Base-by-base conservation (phyloP, 2,329 filamentous ascomycete species). In the Fusarium domesticum region DNA sequence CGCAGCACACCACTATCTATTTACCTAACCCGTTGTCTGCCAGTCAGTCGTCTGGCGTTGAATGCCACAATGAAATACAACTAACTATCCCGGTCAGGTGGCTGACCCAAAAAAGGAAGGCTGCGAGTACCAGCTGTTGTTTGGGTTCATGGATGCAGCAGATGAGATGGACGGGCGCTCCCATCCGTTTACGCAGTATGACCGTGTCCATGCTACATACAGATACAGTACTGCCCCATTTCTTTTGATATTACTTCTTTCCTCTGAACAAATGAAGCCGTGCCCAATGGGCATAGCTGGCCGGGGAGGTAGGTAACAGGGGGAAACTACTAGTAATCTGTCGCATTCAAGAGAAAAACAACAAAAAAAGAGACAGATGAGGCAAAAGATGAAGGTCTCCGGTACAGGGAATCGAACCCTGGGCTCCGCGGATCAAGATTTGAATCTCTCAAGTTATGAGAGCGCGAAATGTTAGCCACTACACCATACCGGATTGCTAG, bases 81-180 rank as follows among this genome's bases (percentile, higher is more conserved):
- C 2, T 12, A 42, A 40, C 39, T 20, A 45, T 37, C 54, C 50
- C 35, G 43, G 48, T 58, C 54, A 59, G 48, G 52, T 59, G 56
- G 52, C 45, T 51, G 54, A 41, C 42, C 52, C 44, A 37, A 47
- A 59, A 56, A 19, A 42, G 56, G 56, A 58, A 58, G 50, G 52
- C 54, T 44, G 47, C 33, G 42, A 48, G 40, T 28, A 35, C 53
- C 40, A 50, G 38, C 45, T 51, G 46, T 53, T 53, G 46, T 46
- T 56, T 47, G 47, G 45, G 52, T 45, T 44, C 43, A 43, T 47
- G 44, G 42, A 45, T 53, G 48, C 8, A 28, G 23, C 47, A 54
- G 44, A 48, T 54, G 53, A 51, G 42, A 56, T 46, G 45, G 47
- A 57, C 50, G 50, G 50, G 39, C 43, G 41, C 43, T 48, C 48